Conservation (phyloP, 2,329 filamentous ascomycete genomes). For the Ophiostoma tasmaniense region DNA sequence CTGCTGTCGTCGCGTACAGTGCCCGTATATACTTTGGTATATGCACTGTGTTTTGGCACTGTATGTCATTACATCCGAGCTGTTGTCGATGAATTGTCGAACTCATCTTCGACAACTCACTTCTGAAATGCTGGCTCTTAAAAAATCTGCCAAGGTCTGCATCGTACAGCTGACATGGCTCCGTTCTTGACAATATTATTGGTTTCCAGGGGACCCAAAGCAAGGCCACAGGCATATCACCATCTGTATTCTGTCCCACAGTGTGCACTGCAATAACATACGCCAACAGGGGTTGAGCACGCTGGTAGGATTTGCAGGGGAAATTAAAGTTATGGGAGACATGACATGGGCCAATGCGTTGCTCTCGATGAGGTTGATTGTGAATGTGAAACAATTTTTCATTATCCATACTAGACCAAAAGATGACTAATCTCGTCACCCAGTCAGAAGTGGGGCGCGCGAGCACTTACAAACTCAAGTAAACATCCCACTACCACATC, state of each 20-base stretch:
- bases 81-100: not conserved
- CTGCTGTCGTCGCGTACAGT: not conserved
- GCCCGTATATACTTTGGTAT: not conserved
- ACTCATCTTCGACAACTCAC: not conserved
- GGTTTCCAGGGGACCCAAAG: not conserved
- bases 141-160: not conserved
- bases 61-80: not conserved
- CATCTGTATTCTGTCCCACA: not conserved
- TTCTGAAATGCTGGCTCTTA: not conserved
- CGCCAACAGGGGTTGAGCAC: not conserved
- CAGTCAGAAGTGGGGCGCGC: not conserved
- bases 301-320: not conserved
- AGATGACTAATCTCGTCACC: slow-evolving; percentile 1
- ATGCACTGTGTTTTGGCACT: not conserved
- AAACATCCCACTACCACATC: slow-evolving; percentile 1
- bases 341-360: not conserved
- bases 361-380: not conserved
- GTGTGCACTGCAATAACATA: not conserved
- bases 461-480: not conserved
- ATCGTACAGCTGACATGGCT: not conserved
- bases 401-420: not conserved
- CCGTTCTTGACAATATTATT: not conserved
- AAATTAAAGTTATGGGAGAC: not conserved
- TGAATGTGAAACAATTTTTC: not conserved
- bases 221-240: not conserved